Conservation (phyloP, 352 stramenopile genomes). For the Discostella stelligera region DNA sequence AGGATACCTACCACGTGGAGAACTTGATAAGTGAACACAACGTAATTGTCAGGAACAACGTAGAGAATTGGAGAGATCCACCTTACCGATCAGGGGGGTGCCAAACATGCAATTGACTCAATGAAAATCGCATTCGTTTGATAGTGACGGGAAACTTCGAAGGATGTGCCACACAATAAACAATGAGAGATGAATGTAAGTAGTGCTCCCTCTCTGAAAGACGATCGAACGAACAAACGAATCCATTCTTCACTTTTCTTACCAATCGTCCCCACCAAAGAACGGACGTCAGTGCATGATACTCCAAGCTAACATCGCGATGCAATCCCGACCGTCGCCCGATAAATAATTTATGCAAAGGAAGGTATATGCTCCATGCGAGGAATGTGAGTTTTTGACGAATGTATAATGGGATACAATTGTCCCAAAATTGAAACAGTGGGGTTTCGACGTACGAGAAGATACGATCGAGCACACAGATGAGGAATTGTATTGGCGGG, state of each 20-base stretch:
- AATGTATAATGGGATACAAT: constrained; percentile 49
- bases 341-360: constrained; percentile 63
- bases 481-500: constrained; percentile 38
- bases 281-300: constrained; percentile 73
- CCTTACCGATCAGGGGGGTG: constrained; percentile 40
- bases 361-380: constrained; percentile 68
- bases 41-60: no score
- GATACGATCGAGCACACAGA: constrained; percentile 47
- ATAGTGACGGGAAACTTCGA: constrained; percentile 59
- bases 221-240: not conserved
- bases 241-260: constrained; percentile 17
- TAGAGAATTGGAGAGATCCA: no score
- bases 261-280: constrained; percentile 67
- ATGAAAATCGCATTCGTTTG: constrained; percentile 65
- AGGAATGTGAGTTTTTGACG: constrained; percentile 56
- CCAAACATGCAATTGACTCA: constrained; percentile 68
- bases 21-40: not conserved
- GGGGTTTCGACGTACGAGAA: constrained; percentile 55
- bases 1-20: constrained; percentile 5
- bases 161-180: constrained; percentile 9
- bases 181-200: constrained; percentile 16
- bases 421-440: constrained; percentile 56
- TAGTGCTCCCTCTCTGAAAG: no score
- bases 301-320: constrained; percentile 63
- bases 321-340: constrained; percentile 61